These are phyloP conservation scores for Boletellus ananas DNA, from an alignment of 768 basidiomycete species.

Conservation along the genomic window DNA sequence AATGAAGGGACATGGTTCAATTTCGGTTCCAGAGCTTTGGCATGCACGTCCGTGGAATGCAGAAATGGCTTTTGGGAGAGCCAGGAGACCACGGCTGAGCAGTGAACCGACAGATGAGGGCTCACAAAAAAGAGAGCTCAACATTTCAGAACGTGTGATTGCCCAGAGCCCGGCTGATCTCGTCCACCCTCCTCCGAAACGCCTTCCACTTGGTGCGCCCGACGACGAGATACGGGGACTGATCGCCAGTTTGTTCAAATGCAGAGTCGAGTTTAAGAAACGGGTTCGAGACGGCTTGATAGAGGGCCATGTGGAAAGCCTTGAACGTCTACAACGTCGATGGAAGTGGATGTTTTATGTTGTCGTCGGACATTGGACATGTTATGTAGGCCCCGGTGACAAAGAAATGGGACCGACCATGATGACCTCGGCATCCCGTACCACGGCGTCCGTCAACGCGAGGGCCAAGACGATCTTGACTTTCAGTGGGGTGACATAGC, in stretches of 20 bases:
- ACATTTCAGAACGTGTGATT: constrained; percentile 29
- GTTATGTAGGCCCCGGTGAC: no score
- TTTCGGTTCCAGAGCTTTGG: constrained; percentile 48
- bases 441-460: constrained; percentile 74
- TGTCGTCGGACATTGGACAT: no score
- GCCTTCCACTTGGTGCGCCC: constrained; percentile 66
- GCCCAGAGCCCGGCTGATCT: constrained; percentile 61
- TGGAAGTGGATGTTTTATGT: no score
- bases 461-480: constrained; percentile 83
- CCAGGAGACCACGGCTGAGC: constrained; percentile 26
- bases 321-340: constrained; percentile 64
- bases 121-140: neutral
- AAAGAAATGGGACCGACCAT: constrained; percentile 45
- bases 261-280: constrained; percentile 67
- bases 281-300: constrained; percentile 78
- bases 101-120: constrained; percentile 17
- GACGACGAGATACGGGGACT: constrained; percentile 51
- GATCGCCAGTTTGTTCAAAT: constrained; percentile 47
- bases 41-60: constrained; percentile 16
- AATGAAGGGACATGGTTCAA: constrained; percentile 63
- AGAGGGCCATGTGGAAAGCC: constrained; percentile 86
- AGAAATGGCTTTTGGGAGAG: constrained; percentile 14
- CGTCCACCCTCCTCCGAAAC: constrained; percentile 70
- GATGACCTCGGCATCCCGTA: constrained; percentile 75
- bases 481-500: constrained; percentile 84